Percentiles rank a stretch among this genome's conserved stretches.
phyloP scores from a whole-genome alignment of 1,284 basidiomycete species.

The Acaromyces ingoldii region DNA sequence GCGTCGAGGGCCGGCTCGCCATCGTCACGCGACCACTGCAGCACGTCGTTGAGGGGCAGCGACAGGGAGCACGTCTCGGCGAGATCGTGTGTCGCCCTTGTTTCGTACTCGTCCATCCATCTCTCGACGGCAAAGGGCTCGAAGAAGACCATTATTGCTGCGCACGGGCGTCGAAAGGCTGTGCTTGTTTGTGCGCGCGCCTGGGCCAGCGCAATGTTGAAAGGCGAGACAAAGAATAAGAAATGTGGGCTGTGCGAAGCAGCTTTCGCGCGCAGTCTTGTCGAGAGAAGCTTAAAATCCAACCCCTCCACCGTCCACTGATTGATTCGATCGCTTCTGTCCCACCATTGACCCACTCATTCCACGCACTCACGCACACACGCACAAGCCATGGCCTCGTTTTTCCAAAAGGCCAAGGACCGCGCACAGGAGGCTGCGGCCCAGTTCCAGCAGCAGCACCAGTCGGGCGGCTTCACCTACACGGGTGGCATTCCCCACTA shows the following conservation, averaged over 20 bases:
- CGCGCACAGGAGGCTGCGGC: constrained; percentile 37
- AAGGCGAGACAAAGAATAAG: no score
- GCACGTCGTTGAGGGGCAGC: not conserved
- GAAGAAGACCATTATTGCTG: constrained; percentile 2
- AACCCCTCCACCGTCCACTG: no score
- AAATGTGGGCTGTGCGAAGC: no score
- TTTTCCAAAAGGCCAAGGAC: constrained; percentile 38
- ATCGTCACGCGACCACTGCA: not conserved
- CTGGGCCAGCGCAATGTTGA: no score
- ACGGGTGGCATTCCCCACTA: constrained; percentile 36
- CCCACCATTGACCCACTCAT: no score
- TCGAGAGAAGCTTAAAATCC: no score
- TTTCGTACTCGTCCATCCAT: constrained; percentile 12
- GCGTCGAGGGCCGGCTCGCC: not conserved
- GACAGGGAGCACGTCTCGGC: constrained; percentile 9
- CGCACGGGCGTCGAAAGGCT: not conserved
- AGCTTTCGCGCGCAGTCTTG: no score
- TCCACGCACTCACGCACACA: not conserved
- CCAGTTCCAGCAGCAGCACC: constrained; percentile 23
- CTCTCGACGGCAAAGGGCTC: constrained; percentile 8
- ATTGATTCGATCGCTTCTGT: no score
- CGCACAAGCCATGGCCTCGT: constrained; percentile 23
- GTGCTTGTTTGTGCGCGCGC: no score
- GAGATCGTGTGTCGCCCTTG: constrained; percentile 2
- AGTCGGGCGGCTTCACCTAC: constrained; percentile 25